These are phyloP conservation scores for Noccaea caerulescens DNA, from an alignment of 345 rosid species.

Conservation along the genomic window DNA sequence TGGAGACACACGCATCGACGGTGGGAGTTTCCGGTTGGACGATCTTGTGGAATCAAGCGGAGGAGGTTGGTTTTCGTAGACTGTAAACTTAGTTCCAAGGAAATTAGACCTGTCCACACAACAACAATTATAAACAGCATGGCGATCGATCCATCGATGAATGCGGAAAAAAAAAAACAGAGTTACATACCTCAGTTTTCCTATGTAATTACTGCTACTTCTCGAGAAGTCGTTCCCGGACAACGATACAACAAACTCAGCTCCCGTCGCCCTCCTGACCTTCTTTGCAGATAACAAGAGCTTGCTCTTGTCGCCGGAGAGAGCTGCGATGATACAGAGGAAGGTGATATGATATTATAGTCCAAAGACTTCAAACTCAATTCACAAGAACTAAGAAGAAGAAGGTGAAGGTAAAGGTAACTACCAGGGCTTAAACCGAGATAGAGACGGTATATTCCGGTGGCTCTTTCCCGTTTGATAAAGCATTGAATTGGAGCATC, in stretches of 20 bases:
- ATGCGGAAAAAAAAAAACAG: not conserved
- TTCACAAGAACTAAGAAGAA: not conserved
- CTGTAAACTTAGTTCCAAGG: slow-evolving; percentile 85
- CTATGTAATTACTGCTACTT: slow-evolving; percentile 62
- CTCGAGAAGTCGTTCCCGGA: slow-evolving; percentile 66
- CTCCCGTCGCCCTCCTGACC: slow-evolving; percentile 66
- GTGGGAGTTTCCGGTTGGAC: slow-evolving; percentile 47
- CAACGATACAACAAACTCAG: slow-evolving; percentile 76
- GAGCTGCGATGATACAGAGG: slow-evolving; percentile 49
- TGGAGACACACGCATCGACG: slow-evolving; percentile 54
- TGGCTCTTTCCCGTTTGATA: slow-evolving; percentile 75
- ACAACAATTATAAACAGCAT: slow-evolving; percentile 8
- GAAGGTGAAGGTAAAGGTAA: not conserved
- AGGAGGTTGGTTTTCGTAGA: slow-evolving; percentile 70
- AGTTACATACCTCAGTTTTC: slow-evolving; percentile 65
- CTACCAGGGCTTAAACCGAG: slow-evolving; percentile 89
- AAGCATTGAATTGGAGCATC: slow-evolving; percentile 85
- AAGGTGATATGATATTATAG: not conserved
- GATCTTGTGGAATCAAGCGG: slow-evolving; percentile 38
- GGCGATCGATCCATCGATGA: slow-evolving; percentile 13
- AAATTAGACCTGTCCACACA: slow-evolving; percentile 77
- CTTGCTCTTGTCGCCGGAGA: slow-evolving; percentile 77
- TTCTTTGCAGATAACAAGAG: slow-evolving; percentile 83
- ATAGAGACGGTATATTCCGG: slow-evolving; percentile 68
- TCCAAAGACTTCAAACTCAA: slow-evolving; percentile 3